Evolutionary conservation across 2,329 filamentous ascomycete genomes (phyloP), one percentile per base, ranked within the genome.

Genomic region (Sporothrix curviconia): DNA sequence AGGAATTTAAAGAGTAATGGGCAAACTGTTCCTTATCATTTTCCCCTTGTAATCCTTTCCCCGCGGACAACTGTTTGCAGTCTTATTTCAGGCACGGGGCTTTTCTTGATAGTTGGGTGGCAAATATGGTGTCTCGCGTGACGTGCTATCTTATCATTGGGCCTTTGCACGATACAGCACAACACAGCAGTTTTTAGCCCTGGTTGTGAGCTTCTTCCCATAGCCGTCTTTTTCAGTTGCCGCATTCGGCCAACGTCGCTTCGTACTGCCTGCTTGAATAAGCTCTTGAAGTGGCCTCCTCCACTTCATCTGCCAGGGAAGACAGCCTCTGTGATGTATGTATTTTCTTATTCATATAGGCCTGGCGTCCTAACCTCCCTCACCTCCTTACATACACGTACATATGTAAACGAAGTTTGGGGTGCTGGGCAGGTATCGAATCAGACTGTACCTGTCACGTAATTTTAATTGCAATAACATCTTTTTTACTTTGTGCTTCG

Each of bases 141-240:
- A n/a, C n/a, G n/a, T 34, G 30, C 47, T 50, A 50, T 50, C 47
- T 50, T 50, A 50, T 50, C 47, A 50, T 37, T n/a, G n/a, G n/a
- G n/a, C n/a, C n/a, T n/a, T n/a, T n/a, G 7, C n/a, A 22, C 47
- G 17, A 32, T 34, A 37, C 32, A 2, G 6, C n/a, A 49, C 11
- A 25, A 4, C 44, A 19, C 15, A 36, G 28, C 12, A 19, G 8
- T 19, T 19, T 36, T 17, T 12, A 19, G 24, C 14, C 12, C 19
- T 25, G 12, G 6, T 15, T 24, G 19, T 37, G 36, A 6, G 32
- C 32, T 15, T 24, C 30, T 19, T n/a, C 32, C 37, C 47, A 37
- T 37, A n/a, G n/a, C n/a, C n/a, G n/a, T n/a, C 25, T 50, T 34
- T 49, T 34, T 50, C 47, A 50, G 47, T 34, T 50, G 19, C 47